A percentile compares a stretch with the other conserved stretches of the same genome.
Evolutionary conservation across 2,329 filamentous ascomycete genomes (phyloP).

Genomic region (Epichloe elymi): DNA sequence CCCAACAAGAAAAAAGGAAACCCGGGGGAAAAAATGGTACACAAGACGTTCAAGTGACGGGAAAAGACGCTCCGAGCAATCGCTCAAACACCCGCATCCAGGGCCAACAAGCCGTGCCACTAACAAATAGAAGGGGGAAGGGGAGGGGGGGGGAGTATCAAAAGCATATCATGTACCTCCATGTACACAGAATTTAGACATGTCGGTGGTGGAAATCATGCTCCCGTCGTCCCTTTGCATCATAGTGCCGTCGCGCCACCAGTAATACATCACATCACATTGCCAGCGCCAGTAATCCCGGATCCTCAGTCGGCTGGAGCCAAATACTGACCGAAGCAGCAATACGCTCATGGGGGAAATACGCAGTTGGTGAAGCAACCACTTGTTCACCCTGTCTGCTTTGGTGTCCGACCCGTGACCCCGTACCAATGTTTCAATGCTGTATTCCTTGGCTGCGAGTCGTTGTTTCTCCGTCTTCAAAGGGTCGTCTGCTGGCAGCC

Average conservation of each 20-base stretch:
- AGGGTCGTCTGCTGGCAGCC: slow-evolving; percentile 23
- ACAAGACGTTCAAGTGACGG: neutral
- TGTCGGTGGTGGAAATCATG: slow-evolving; percentile 10
- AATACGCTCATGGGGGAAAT: slow-evolving; percentile 32
- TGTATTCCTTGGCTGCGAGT: slow-evolving; percentile 33
- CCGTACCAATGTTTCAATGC: slow-evolving; percentile 29
- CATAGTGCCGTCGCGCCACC: slow-evolving; percentile 20
- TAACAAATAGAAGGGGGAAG: neutral
- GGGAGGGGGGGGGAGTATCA: neutral
- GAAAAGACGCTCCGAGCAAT: neutral
- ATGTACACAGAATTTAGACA: slow-evolving; percentile 14
- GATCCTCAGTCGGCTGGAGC: slow-evolving; percentile 18
- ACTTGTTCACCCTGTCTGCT: slow-evolving; percentile 33
- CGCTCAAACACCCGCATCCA: neutral
- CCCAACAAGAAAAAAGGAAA: neutral
- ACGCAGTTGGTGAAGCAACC: slow-evolving; percentile 39
- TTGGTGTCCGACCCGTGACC: slow-evolving; percentile 24
- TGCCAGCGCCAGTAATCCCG: slow-evolving; percentile 23
- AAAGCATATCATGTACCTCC: slow-evolving; percentile 10
- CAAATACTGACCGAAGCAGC: slow-evolving; percentile 25
- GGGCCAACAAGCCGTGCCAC: neutral
- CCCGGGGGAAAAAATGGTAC: neutral
- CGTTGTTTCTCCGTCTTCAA: slow-evolving; percentile 21
- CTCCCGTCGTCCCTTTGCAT: slow-evolving; percentile 7
- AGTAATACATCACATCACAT: slow-evolving; percentile 24